These are phyloP conservation scores for Pseudopyrenochaeta lycopersici DNA, from an alignment of 2,329 filamentous ascomycete genomes.

Conservation along the genomic window DNA sequence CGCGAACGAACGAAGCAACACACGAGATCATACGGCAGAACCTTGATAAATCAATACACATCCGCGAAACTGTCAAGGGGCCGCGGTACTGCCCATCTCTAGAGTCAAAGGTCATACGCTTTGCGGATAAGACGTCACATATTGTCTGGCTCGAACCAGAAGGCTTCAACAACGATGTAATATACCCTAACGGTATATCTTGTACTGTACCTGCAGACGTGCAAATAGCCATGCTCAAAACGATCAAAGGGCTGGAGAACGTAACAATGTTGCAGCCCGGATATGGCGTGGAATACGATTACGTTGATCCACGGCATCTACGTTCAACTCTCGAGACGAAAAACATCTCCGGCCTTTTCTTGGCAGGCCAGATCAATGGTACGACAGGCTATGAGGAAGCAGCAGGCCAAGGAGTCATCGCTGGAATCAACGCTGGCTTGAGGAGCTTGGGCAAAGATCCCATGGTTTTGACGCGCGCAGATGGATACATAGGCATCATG, in stretches of 20 bases:
- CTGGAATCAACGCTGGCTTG: slow-evolving; percentile 93
- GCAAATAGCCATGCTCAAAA: slow-evolving; percentile 84
- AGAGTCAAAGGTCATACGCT: slow-evolving; percentile 92
- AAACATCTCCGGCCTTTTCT: slow-evolving; percentile 83
- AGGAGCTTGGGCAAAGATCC: slow-evolving; percentile 71
- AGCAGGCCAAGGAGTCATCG: slow-evolving; percentile 89
- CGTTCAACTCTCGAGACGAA: slow-evolving; percentile 94
- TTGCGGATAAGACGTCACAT: slow-evolving; percentile 80
- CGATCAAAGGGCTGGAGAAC: slow-evolving; percentile 86
- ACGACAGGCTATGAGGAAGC: slow-evolving; percentile 99
- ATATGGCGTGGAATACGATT: slow-evolving; percentile 98
- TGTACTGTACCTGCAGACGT: slow-evolving; percentile 94
- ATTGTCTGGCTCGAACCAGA: slow-evolving; percentile 98
- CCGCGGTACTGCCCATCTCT: slow-evolving; percentile 95
- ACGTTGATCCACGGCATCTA: slow-evolving; percentile 90
- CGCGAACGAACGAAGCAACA: slow-evolving; percentile 82
- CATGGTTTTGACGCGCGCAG: slow-evolving; percentile 77
- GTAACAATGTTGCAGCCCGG: slow-evolving; percentile 93
- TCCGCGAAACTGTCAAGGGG: slow-evolving; percentile 92
- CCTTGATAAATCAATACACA: slow-evolving; percentile 95
- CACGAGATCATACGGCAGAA: slow-evolving; percentile 88
- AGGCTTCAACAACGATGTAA: slow-evolving; percentile 86
- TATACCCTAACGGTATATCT: slow-evolving; percentile 96
- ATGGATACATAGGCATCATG: slow-evolving; percentile 98
- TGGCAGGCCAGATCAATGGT: slow-evolving; percentile 97